phyloP scores from a whole-genome alignment of 805 yeast species.

The Sugiyamaella smithiae region DNA sequence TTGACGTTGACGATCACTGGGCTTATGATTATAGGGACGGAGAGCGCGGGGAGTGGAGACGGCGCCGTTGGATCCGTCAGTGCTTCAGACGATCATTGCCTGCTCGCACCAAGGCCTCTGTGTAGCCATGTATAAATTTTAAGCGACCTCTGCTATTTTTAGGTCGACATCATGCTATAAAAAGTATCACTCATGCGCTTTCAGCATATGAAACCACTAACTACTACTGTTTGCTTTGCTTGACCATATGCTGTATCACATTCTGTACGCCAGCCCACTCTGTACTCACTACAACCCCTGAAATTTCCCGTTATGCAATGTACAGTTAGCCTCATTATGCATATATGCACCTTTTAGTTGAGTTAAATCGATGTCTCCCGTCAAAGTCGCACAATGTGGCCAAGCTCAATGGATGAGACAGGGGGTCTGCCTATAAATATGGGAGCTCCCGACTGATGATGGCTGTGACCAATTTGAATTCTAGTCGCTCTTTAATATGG shows the following conservation, averaged over 20 bases:
- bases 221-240: neutral
- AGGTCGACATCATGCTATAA: too few relatives aligned
- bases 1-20: constrained; percentile 36
- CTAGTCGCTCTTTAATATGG: neutral
- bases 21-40: constrained; percentile 36
- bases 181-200: neutral
- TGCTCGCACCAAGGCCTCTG: constrained; percentile 9
- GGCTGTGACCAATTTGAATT: too few relatives aligned
- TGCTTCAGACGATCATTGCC: constrained; percentile 29
- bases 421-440: too few relatives aligned
- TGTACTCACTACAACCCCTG: neutral
- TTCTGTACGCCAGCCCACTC: neutral
- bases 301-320: too few relatives aligned
- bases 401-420: too few relatives aligned
- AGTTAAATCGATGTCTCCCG: too few relatives aligned
- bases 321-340: too few relatives aligned
- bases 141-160: neutral
- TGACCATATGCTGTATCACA: neutral
- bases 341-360: too few relatives aligned
- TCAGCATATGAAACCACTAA: neutral
- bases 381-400: too few relatives aligned
- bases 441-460: too few relatives aligned
- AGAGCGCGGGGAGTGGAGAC: constrained; percentile 37
- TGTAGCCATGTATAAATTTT: too few relatives aligned
- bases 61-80: constrained; percentile 39